These are phyloP conservation scores for Amaranthus hypochondriacus DNA, from an alignment of 148 eudicot genomes.

Conservation along the genomic window DNA sequence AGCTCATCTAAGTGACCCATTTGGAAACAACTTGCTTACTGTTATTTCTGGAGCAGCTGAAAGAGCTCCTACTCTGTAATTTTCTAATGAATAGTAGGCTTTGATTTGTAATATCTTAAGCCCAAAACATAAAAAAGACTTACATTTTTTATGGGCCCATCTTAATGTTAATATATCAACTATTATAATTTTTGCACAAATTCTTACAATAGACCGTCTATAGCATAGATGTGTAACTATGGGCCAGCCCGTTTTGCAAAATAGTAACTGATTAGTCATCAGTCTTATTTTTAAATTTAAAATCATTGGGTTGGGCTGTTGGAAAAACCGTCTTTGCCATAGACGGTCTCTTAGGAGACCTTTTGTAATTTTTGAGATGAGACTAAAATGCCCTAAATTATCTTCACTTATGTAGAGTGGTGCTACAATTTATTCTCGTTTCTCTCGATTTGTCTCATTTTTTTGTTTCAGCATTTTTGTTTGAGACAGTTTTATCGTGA, in stretches of 20 bases:
- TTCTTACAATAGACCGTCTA: too few relatives aligned
- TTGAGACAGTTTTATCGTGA: too few relatives aligned
- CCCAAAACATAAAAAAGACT: not conserved
- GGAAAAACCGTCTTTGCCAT: too few relatives aligned
- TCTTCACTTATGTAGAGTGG: not conserved
- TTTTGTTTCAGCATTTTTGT: not conserved
- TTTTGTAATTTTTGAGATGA: not conserved
- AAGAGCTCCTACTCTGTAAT: conserved; percentile 80
- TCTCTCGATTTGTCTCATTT: not conserved
- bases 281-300: too few relatives aligned
- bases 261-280: too few relatives aligned
- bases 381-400: not conserved
- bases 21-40: conserved; percentile 88
- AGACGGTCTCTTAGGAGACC: too few relatives aligned
- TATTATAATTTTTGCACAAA: not conserved
- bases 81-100: not conserved
- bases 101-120: conserved; percentile 20
- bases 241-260: too few relatives aligned
- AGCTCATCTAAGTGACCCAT: conserved; percentile 83
- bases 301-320: too few relatives aligned
- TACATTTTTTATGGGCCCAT: conserved; percentile 5
- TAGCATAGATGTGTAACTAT: too few relatives aligned
- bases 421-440: not conserved
- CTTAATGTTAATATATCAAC: conserved; percentile 13
- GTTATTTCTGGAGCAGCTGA: conserved; percentile 74